Percentiles rank a stretch among this genome's conserved stretches.
phyloP scores from a whole-genome alignment of 345 rosid genomes.

The Citrus inodora region DNA sequence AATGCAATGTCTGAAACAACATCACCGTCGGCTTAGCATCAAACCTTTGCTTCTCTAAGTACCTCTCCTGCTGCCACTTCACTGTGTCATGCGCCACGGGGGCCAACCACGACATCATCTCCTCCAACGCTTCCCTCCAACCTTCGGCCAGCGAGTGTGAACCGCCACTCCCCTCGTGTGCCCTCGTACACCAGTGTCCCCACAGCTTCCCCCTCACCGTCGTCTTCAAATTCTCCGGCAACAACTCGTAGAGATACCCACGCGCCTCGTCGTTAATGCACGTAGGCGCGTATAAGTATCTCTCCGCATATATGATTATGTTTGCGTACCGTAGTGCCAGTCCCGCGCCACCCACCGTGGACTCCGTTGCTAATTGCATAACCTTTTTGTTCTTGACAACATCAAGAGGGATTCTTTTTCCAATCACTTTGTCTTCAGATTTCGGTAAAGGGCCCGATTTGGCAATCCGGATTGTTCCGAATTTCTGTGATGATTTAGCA shows the following conservation, averaged over 20 bases:
- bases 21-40: slow-evolving; percentile 37
- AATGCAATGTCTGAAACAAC: slow-evolving; percentile 49
- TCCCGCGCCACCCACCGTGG: slow-evolving; percentile 49
- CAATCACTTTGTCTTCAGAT: not conserved
- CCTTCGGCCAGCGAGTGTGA: slow-evolving; percentile 23
- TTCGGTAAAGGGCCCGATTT: slow-evolving; percentile 5
- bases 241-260: slow-evolving; percentile 31
- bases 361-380: slow-evolving; percentile 17
- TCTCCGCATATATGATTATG: slow-evolving; percentile 32
- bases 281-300: slow-evolving; percentile 23
- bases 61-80: slow-evolving; percentile 53
- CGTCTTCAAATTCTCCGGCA: slow-evolving; percentile 33
- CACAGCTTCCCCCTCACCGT: slow-evolving; percentile 31
- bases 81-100: slow-evolving; percentile 51
- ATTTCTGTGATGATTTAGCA: not conserved
- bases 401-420: not conserved
- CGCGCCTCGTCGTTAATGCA: slow-evolving; percentile 33
- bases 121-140: slow-evolving; percentile 45
- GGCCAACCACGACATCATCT: slow-evolving; percentile 40
- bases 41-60: slow-evolving; percentile 39
- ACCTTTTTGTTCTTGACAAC: not conserved
- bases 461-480: not conserved
- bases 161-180: not conserved
- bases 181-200: slow-evolving; percentile 18
- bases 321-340: slow-evolving; percentile 46